phyloP scores from a whole-genome alignment of 768 basidiomycete genomes.

The Tulasnella sp. region DNA sequence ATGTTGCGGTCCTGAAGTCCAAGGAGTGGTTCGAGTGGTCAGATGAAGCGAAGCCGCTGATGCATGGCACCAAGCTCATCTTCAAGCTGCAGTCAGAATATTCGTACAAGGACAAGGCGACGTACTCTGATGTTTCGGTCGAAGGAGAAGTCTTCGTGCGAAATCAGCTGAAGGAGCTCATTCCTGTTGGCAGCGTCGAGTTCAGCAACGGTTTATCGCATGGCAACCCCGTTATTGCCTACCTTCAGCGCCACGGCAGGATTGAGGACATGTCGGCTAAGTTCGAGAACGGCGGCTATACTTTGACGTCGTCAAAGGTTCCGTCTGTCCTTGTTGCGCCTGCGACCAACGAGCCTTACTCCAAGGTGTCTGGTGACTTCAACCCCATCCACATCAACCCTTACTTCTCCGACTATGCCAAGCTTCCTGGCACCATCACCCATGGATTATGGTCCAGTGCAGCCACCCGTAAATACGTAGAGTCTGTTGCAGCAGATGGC shows the following conservation, averaged over 20 bases:
- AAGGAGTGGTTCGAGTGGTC: slow-evolving; percentile 99
- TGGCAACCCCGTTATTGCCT: slow-evolving; percentile 88
- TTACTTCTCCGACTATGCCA: slow-evolving; percentile 90
- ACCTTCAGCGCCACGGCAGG: slow-evolving; percentile 82
- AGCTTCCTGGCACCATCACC: slow-evolving; percentile 91
- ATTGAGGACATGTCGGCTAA: slow-evolving; percentile 66
- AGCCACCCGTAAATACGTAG: slow-evolving; percentile 83
- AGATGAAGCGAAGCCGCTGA: slow-evolving; percentile 63
- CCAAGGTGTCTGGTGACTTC: slow-evolving; percentile 91
- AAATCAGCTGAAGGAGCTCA: slow-evolving; percentile 75
- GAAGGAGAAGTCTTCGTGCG: slow-evolving; percentile 78
- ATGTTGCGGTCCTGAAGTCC: slow-evolving; percentile 80
- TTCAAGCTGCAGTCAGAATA: slow-evolving; percentile 84
- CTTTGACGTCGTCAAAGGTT: slow-evolving; percentile 51
- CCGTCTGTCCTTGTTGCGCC: slow-evolving; percentile 69
- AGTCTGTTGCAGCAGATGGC: slow-evolving; percentile 88
- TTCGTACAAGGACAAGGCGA: slow-evolving; percentile 82
- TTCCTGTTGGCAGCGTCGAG: slow-evolving; percentile 80
- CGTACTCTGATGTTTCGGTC: slow-evolving; percentile 70
- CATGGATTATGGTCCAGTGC: slow-evolving; percentile 97
- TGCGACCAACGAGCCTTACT: slow-evolving; percentile 90
- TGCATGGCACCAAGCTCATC: slow-evolving; percentile 69
- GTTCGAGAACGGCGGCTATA: slow-evolving; percentile 79
- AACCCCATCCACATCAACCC: slow-evolving; percentile 99
- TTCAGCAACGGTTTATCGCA: slow-evolving; percentile 78